Evolutionary conservation across 2,329 filamentous ascomycete genomes (phyloP), one percentile per base, ranked within the genome.

Genomic region (Huntiella omanensis): DNA sequence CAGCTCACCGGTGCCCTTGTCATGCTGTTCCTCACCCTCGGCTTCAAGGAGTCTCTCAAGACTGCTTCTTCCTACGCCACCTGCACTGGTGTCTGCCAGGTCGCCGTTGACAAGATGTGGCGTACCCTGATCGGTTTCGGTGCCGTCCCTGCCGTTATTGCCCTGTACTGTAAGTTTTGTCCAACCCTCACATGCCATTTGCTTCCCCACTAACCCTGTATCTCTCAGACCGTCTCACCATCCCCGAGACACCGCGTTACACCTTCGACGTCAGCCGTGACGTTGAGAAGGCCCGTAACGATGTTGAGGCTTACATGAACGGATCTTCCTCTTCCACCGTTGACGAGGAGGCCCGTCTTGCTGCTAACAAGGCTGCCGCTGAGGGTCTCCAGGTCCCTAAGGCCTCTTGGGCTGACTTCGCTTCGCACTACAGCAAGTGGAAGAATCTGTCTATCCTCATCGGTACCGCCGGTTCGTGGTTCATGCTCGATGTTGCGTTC

Each of bases 211-310:
- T 33, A 33, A 33, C n/a, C 33, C 12, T n/a, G 44, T 36, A 38
- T n/a, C 11, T 1, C 37, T 13, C 33, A 17, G 61, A 63, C 55
- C 78, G 80, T 55, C 66, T 91, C 3, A 91, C 83, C 45, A 88
- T 92, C 53, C 84, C 84, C 17, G 84, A 92, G 64, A 88, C 83
- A 33, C 83, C 84, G 45, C 80, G 84, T 22, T 92, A 91, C 64
- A 91, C 84, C 22, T 88, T 91, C 55, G 83, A 91, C 57, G 73
- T 91, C 16, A 71, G 75, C 43, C 76, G 75, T 38, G 82, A 91
- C 55, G 69, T 84, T 35, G 73, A 83, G 55, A 78, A 84, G 64
- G 84, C 75, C 37, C 70, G 75, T 45, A 75, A 73, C 40, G 83
- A 91, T 53, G 73, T 80, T 53, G 73, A 77, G 57, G 77, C 79